Percentiles rank a stretch among this genome's conserved stretches.
Evolutionary conservation across 1,284 basidiomycete genomes (phyloP).

Genomic region (Marasmius tenuissimus): DNA sequence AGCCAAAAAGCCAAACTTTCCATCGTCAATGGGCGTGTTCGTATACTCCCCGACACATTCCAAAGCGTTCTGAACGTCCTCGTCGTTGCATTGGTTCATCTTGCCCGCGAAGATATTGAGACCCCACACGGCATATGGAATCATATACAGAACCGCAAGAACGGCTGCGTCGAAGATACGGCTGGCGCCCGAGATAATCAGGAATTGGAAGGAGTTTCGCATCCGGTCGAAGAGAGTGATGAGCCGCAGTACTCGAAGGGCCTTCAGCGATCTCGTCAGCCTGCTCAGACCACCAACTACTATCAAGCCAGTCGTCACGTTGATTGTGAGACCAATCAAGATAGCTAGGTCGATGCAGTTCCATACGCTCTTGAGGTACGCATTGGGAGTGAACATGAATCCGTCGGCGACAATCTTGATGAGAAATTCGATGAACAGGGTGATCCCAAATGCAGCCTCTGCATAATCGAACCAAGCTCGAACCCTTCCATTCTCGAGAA

Average conservation of each 20-base stretch:
- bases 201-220: constrained; percentile 88
- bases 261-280: constrained; percentile 85
- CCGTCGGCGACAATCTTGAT: constrained; percentile 96
- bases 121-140: constrained; percentile 97
- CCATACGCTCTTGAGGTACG: constrained; percentile 91
- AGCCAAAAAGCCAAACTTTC: constrained; percentile 65
- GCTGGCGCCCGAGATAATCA: constrained; percentile 85
- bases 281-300: constrained; percentile 83
- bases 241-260: constrained; percentile 84
- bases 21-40: constrained; percentile 51
- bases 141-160: constrained; percentile 93
- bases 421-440: constrained; percentile 83
- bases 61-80: constrained; percentile 48
- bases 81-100: constrained; percentile 88
- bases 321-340: constrained; percentile 80
- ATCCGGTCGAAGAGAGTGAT: constrained; percentile 89
- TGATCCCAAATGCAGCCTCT: constrained; percentile 75
- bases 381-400: constrained; percentile 90
- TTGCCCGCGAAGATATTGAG: constrained; percentile 90
- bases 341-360: constrained; percentile 91
- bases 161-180: constrained; percentile 91
- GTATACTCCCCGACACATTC: constrained; percentile 81
- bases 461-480: constrained; percentile 90
- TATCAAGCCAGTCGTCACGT: constrained; percentile 77
- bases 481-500: constrained; percentile 55